These are phyloP conservation scores for Scutellaria galericulata DNA, from an alignment of 257 asterid species.

Conservation along the genomic window DNA sequence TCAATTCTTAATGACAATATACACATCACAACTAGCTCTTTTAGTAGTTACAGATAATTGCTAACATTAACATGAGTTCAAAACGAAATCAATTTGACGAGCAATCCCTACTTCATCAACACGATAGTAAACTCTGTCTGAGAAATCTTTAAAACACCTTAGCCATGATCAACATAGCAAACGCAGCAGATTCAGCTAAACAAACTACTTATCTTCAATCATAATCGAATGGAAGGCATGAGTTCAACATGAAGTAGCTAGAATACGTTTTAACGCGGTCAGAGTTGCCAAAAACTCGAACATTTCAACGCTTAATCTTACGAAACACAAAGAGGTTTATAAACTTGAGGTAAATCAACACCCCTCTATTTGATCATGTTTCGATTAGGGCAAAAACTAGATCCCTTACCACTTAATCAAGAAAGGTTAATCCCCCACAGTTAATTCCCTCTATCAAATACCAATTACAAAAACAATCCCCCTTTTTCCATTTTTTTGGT, in stretches of 20 bases:
- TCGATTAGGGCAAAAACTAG: not conserved
- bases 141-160: not conserved
- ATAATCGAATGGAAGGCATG: not conserved
- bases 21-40: not conserved
- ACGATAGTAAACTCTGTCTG: not conserved
- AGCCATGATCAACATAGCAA: not conserved
- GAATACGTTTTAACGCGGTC: not conserved
- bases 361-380: not conserved
- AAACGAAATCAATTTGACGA: not conserved
- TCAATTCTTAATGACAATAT: constrained; percentile 13
- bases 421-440: not conserved
- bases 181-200: constrained; percentile 2
- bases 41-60: constrained; percentile 11
- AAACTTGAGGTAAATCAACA: not conserved
- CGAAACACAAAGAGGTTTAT: not conserved
- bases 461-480: not conserved
- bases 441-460: not conserved
- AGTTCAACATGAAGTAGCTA: not conserved
- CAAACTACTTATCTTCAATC: not conserved
- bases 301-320: constrained; percentile 18
- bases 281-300: too few relatives aligned
- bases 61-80: constrained; percentile 10
- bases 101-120: not conserved
- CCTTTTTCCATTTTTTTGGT: not conserved
- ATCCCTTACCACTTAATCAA: not conserved